A percentile compares a stretch with the other conserved stretches of the same genome.
phyloP scores from a whole-genome alignment of 495 filamentous ascomycete species.

The Penicillium riverlandense region DNA sequence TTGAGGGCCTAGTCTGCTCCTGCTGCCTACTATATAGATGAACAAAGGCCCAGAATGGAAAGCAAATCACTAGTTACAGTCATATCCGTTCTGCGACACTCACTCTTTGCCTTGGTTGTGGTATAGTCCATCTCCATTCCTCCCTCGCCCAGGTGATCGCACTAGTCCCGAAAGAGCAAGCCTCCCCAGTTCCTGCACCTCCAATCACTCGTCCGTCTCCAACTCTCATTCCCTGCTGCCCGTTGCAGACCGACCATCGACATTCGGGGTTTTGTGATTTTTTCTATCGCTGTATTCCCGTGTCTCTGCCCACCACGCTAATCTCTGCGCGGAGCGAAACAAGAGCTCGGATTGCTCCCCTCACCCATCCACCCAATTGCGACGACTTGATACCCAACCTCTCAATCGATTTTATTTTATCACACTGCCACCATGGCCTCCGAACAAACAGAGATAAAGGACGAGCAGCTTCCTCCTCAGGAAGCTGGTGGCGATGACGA shows the following conservation, averaged over 20 bases:
- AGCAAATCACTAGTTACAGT: too few relatives aligned
- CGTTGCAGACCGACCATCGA: too few relatives aligned
- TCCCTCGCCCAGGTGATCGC: neutral
- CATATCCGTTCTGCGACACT: too few relatives aligned
- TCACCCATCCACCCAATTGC: slow-evolving; percentile 6
- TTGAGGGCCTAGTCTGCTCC: neutral
- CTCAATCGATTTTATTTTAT: neutral
- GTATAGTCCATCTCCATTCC: neutral
- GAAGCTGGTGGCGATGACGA: slow-evolving; percentile 39
- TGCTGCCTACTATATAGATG: too few relatives aligned
- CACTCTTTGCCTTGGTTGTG: too few relatives aligned
- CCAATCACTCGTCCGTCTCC: slow-evolving; percentile 1
- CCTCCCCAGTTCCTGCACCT: slow-evolving; percentile 12
- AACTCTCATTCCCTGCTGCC: too few relatives aligned
- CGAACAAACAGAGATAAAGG: slow-evolving; percentile 32
- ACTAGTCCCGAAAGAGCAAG: slow-evolving; percentile 29
- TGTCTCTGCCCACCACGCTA: too few relatives aligned
- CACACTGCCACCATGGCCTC: slow-evolving; percentile 23
- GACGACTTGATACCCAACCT: neutral
- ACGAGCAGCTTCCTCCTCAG: slow-evolving; percentile 31
- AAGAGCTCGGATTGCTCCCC: slow-evolving; percentile 9
- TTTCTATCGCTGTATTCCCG: too few relatives aligned
- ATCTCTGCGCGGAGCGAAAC: too few relatives aligned
- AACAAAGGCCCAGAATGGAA: too few relatives aligned
- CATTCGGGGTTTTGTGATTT: too few relatives aligned